These are phyloP conservation scores for Coelastrella sp. DNA, from an alignment of 139 green algal species.

Conservation along the genomic window DNA sequence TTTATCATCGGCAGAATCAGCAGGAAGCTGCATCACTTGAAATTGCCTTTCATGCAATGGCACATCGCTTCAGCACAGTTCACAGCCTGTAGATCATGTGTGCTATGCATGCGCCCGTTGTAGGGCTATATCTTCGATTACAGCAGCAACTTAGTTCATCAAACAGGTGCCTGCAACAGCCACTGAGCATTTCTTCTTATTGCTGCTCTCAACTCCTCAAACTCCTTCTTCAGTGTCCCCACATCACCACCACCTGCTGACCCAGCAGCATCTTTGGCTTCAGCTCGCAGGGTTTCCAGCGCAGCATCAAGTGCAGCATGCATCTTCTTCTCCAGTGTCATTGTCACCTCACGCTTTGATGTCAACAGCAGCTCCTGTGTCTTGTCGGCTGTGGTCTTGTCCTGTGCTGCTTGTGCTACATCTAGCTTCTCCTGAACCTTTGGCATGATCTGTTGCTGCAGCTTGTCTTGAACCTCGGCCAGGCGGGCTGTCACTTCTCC, in stretches of 20 bases:
- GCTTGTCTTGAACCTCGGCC: neutral
- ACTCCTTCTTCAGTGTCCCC: constrained; percentile 20
- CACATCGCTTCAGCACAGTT: no score
- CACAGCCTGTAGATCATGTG: no score
- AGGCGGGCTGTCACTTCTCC: neutral
- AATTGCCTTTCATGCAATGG: no score
- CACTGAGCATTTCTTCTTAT: constrained; percentile 43
- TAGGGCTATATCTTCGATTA: no score
- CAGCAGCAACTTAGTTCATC: no score
- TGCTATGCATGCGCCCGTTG: no score
- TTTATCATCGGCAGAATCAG: no score
- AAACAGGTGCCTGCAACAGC: constrained; percentile 34
- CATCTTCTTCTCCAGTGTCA: constrained; percentile 33
- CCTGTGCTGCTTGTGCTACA: neutral
- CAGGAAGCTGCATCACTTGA: neutral
- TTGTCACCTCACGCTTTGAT: constrained; percentile 8
- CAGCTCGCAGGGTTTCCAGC: constrained; percentile 6
- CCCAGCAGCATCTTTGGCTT: constrained; percentile 13
- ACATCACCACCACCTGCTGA: neutral
- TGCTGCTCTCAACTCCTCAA: constrained; percentile 36
- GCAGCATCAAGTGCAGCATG: constrained; percentile 33
- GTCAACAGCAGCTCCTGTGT: neutral
- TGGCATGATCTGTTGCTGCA: neutral
- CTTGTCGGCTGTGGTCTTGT: neutral
- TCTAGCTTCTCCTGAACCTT: neutral